Conservation (phyloP, 768 basidiomycete genomes). For the Xerocomellus chrysenteron region DNA sequence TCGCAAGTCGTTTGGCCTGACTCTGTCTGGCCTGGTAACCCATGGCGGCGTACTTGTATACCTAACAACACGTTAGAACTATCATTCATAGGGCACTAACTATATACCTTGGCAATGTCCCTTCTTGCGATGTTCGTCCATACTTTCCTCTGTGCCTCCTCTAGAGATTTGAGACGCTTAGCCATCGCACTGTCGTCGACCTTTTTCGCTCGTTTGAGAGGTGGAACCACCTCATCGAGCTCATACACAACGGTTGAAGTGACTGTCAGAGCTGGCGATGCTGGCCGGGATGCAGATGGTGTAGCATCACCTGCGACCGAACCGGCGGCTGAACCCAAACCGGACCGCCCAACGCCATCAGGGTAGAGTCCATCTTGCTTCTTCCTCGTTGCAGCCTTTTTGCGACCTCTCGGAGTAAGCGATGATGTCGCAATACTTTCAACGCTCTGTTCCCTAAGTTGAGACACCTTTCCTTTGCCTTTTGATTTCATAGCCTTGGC, state of each 20-base stretch:
- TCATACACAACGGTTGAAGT: conserved; percentile 67
- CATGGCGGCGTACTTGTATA: conserved; percentile 72
- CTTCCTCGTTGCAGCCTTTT: conserved; percentile 55
- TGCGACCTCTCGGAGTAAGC: conserved; percentile 51
- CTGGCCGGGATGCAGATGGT: conserved; percentile 65
- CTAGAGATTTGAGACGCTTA: conserved; percentile 73
- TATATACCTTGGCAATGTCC: conserved; percentile 75
- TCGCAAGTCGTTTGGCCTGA: conserved; percentile 75
- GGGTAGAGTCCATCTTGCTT: conserved; percentile 50
- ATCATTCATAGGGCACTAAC: not conserved
- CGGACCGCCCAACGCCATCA: conserved; percentile 50
- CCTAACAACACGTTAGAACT: conserved; percentile 42
- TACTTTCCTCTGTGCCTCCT: conserved; percentile 83
- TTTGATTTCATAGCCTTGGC: conserved; percentile 41
- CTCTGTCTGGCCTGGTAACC: conserved; percentile 65
- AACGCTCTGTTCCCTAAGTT: conserved; percentile 52
- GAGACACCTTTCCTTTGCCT: conserved; percentile 50
- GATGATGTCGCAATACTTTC: conserved; percentile 50
- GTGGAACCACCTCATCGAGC: conserved; percentile 66
- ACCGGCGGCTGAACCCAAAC: conserved; percentile 47
- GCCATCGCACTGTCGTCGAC: conserved; percentile 69
- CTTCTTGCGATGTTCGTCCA: conserved; percentile 87
- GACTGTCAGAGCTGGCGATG: conserved; percentile 58
- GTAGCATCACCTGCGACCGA: conserved; percentile 68
- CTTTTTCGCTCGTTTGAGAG: conserved; percentile 74